A percentile compares a stretch with the other conserved stretches of the same genome.
Evolutionary conservation across 2,329 filamentous ascomycete genomes (phyloP).

Genomic region (Xylaria multiplex): DNA sequence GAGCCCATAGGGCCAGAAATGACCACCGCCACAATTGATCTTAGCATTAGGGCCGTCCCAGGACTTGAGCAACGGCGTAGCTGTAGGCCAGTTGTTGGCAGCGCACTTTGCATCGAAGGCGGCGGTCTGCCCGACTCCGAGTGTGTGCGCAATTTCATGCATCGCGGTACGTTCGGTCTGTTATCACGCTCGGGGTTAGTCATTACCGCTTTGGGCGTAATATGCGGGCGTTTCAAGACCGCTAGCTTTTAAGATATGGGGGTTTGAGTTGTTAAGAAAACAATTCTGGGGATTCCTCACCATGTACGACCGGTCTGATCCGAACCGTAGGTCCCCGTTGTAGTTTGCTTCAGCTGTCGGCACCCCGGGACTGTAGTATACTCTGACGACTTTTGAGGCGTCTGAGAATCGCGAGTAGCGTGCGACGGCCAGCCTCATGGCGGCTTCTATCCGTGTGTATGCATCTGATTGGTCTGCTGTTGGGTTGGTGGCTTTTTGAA

Average conservation of each 20-base stretch:
- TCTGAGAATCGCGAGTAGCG: constrained; percentile 52
- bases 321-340: constrained; percentile 60
- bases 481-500: constrained; percentile 54
- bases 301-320: constrained; percentile 58
- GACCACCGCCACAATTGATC: constrained; percentile 51
- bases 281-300: too few species aligned
- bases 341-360: constrained; percentile 58
- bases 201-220: too few species aligned
- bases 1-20: constrained; percentile 55
- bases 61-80: constrained; percentile 52
- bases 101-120: constrained; percentile 54
- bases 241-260: too few species aligned
- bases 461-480: constrained; percentile 56
- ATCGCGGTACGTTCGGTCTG: constrained; percentile 57
- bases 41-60: constrained; percentile 53
- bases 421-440: constrained; percentile 54
- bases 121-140: constrained; percentile 58
- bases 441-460: constrained; percentile 55
- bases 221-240: too few species aligned
- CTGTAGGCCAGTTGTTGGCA: constrained; percentile 55
- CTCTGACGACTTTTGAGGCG: constrained; percentile 53
- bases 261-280: too few species aligned
- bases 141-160: constrained; percentile 60
- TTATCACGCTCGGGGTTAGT: too few species aligned
- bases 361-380: constrained; percentile 56